Percentiles rank a stretch among this genome's conserved stretches.
These are phyloP conservation scores for Fraxinus xanthoxyloides DNA, from an alignment of 305 asterid species.

Conservation along the genomic window DNA sequence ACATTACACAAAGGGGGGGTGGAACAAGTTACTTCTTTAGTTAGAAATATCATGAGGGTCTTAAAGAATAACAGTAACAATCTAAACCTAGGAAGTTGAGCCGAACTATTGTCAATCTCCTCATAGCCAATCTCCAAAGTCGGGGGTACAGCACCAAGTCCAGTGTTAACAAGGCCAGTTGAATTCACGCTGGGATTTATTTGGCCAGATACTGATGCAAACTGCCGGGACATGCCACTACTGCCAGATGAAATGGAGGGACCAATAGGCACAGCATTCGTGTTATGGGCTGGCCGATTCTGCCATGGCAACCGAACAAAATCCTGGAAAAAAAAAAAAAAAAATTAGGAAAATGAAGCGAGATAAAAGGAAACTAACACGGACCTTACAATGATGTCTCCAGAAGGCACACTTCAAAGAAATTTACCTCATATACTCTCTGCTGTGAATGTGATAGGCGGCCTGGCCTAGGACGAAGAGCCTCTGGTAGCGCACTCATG, in stretches of 20 bases:
- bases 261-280: constrained; percentile 65
- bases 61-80: neutral
- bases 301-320: constrained; percentile 97
- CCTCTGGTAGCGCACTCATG: constrained; percentile 77
- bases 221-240: constrained; percentile 57
- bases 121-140: constrained; percentile 61
- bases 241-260: constrained; percentile 57
- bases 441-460: constrained; percentile 89
- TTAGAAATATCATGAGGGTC: neutral
- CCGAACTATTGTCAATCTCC: constrained; percentile 52
- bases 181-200: constrained; percentile 49
- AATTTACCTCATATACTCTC: constrained; percentile 91
- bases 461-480: constrained; percentile 97
- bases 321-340: constrained; percentile 58
- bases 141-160: constrained; percentile 55
- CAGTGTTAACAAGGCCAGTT: constrained; percentile 59
- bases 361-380: neutral
- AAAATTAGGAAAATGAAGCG: too few relatives aligned
- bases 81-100: constrained; percentile 64
- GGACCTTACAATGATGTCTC: neutral
- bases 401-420: neutral
- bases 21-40: neutral
- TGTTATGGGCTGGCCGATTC: constrained; percentile 71
- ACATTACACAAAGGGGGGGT: constrained; percentile 9
- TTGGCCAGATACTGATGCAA: constrained; percentile 60